Evolutionary conservation across 495 filamentous ascomycete species (phyloP).

Genomic region (Clohesyomyces aquaticus): DNA sequence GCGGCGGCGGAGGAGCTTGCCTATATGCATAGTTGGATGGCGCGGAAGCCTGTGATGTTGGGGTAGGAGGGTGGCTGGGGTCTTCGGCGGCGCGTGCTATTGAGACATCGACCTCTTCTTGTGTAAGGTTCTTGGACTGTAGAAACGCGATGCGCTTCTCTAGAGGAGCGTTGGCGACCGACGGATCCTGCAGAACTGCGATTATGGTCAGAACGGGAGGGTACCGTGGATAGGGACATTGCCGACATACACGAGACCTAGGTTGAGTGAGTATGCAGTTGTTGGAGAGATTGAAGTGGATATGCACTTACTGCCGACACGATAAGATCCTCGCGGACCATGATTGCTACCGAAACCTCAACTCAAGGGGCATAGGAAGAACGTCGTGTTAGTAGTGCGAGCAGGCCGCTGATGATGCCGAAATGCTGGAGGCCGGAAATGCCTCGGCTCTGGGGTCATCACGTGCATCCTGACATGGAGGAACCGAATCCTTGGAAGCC

Average conservation of each 20-base stretch:
- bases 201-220: not conserved
- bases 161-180: constrained; percentile 83
- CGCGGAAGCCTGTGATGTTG: constrained; percentile 46
- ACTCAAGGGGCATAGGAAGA: not conserved
- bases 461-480: not conserved
- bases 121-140: constrained; percentile 94
- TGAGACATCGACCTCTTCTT: constrained; percentile 88
- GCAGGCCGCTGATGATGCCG: constrained; percentile 2
- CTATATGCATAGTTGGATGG: constrained; percentile 48
- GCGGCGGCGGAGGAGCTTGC: constrained; percentile 56
- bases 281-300: constrained; percentile 3
- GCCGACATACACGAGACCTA: constrained; percentile 57
- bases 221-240: not conserved
- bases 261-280: constrained; percentile 43
- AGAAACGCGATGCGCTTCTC: constrained; percentile 93
- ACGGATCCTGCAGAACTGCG: constrained; percentile 89
- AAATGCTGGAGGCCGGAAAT: constrained; percentile 22
- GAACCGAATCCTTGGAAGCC: no score
- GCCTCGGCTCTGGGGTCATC: constrained; percentile 17
- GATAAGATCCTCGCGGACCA: constrained; percentile 52
- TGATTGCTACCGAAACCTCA: constrained; percentile 27
- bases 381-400: not conserved
- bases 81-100: constrained; percentile 72
- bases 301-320: constrained; percentile 46
- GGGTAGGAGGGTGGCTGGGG: constrained; percentile 48